These are phyloP conservation scores for Candida chilensis DNA, from an alignment of 805 yeast genomes.

Conservation along the genomic window DNA sequence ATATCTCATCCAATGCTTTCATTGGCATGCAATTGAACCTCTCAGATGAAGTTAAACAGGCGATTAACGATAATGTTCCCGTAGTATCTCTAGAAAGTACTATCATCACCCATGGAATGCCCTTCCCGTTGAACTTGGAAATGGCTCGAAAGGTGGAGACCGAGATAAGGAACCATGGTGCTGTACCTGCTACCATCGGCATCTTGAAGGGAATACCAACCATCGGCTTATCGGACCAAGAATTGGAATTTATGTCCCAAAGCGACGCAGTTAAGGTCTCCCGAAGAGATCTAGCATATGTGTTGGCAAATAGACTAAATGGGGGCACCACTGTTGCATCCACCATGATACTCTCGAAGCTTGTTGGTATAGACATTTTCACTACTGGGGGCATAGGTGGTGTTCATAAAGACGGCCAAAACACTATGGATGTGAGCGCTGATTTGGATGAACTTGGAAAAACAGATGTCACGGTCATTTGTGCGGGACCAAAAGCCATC, in stretches of 20 bases:
- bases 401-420: conserved; percentile 71
- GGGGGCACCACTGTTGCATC: conserved; percentile 92
- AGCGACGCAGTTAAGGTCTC: conserved; percentile 45
- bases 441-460: conserved; percentile 78
- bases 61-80: conserved; percentile 48
- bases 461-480: conserved; percentile 84
- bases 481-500: conserved; percentile 87
- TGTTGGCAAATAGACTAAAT: conserved; percentile 49
- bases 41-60: conserved; percentile 55
- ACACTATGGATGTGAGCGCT: conserved; percentile 75
- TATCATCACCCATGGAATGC: conserved; percentile 84
- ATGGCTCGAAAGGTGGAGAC: conserved; percentile 68
- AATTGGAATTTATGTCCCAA: conserved; percentile 43
- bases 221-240: conserved; percentile 49
- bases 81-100: conserved; percentile 83
- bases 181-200: conserved; percentile 80
- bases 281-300: conserved; percentile 68
- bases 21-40: too few relatives aligned
- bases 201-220: conserved; percentile 62
- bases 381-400: conserved; percentile 96
- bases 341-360: conserved; percentile 72
- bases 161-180: conserved; percentile 51
- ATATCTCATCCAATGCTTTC: too few relatives aligned
- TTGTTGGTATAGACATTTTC: conserved; percentile 75
- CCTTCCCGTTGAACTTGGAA: conserved; percentile 64